Base-by-base conservation (phyloP, 495 filamentous ascomycete genomes). In the Amphirosellinia nigrospora region DNA sequence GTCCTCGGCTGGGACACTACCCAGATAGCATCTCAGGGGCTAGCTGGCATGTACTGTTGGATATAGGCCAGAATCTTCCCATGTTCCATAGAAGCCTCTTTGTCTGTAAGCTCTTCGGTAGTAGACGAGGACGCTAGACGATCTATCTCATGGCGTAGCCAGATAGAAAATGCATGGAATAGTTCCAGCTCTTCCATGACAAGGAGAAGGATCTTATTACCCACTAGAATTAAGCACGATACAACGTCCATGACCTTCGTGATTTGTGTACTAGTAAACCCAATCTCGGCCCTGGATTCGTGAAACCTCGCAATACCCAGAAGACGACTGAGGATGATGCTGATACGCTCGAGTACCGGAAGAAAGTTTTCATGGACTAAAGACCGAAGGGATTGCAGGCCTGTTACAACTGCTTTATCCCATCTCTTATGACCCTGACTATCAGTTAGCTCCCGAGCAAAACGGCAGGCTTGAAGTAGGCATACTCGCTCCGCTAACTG, bases 351-450 rank as follows among this genome's bases (percentile, higher is more conserved):
- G 11, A 98, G 79, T 0, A 94, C 94, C 1, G 95, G 95, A 7
- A 98, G 83, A 46, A 98, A 88, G 76, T 93, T 93, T 74, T 97
- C 90, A 74, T 97, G 94, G 0, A 92, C 87, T 32, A 97, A 82
- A 58, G 88, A 85, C 26, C 93, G 88, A 11, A 99, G 87, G 64
- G 87, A 91, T 63, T 92, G 88, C 32, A 96, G 91, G 5, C 93
- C 94, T 39, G 83, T 86, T 3, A 87, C 84, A 23, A 96, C 89
- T 21, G 93, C 90, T 75, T 96, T 94, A 60, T 98, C 94, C 96
- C 96, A 99, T 66, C 96, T 87, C 79, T 97, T 98, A 74, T 97
- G 93, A 4, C 94, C 94, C 93, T 97, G 68, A 2, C 41, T 15
- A 46, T 55, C 7, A 68, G 69, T 74, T 65, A 74, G 56, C 28